A percentile compares a stretch with the other conserved stretches of the same genome.
phyloP scores from a whole-genome alignment of 768 basidiomycete species.

The Hebeloma cylindrosporum region DNA sequence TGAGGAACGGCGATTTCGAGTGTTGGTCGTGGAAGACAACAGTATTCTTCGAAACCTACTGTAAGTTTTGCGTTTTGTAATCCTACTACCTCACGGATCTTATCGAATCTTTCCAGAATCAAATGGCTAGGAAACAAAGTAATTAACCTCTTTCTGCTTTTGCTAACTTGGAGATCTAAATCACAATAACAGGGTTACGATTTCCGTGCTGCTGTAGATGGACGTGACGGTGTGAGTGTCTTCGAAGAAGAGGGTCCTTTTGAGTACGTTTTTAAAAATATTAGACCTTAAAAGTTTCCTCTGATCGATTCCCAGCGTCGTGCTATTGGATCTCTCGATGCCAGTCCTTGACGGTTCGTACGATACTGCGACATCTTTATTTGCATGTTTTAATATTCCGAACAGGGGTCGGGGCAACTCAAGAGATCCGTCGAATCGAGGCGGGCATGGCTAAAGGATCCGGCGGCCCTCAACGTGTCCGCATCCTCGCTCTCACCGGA shows the following conservation, averaged over 20 bases:
- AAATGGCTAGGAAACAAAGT: slow-evolving; percentile 72
- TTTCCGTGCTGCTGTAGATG: slow-evolving; percentile 78
- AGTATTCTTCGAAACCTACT: slow-evolving; percentile 78
- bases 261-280: slow-evolving; percentile 58
- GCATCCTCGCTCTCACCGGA: slow-evolving; percentile 88
- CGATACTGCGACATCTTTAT: neutral
- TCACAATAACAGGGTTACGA: slow-evolving; percentile 56
- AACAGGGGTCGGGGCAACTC: slow-evolving; percentile 80
- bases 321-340: slow-evolving; percentile 91
- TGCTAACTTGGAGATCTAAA: slow-evolving; percentile 3
- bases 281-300: neutral
- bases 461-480: slow-evolving; percentile 31
- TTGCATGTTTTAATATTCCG: neutral
- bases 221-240: slow-evolving; percentile 77
- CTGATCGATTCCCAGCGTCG: slow-evolving; percentile 51
- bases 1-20: slow-evolving; percentile 52
- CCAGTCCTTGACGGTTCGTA: slow-evolving; percentile 81
- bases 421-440: slow-evolving; percentile 80
- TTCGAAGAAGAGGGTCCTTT: slow-evolving; percentile 77
- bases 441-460: slow-evolving; percentile 33
- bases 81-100: too few relatives aligned
- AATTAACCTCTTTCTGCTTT: slow-evolving; percentile 16
- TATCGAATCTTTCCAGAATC: slow-evolving; percentile 40
- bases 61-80: slow-evolving; percentile 42
- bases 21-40: slow-evolving; percentile 92